Conservation (phyloP, 2,329 filamentous ascomycete species). For the Colletotrichum sp. region DNA sequence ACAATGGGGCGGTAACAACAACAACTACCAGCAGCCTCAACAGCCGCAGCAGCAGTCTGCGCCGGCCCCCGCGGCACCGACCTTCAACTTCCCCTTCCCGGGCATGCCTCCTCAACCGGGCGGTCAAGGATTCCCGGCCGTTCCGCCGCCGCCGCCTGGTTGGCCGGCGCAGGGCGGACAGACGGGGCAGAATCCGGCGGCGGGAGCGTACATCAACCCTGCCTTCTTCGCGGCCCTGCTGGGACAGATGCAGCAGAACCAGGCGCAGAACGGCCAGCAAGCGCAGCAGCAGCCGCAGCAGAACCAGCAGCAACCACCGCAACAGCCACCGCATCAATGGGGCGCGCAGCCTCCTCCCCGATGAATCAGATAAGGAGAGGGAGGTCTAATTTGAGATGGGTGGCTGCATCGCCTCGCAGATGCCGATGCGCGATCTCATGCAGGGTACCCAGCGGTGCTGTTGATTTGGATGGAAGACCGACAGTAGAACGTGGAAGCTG, state of each 20-base stretch:
- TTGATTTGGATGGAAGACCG: neutral
- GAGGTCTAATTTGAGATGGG: neutral
- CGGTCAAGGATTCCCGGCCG: slow-evolving; percentile 35
- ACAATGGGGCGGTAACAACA: slow-evolving; percentile 30
- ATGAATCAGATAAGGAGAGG: neutral
- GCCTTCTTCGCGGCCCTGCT: slow-evolving; percentile 59
- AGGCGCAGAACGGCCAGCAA: slow-evolving; percentile 26
- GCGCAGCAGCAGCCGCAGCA: slow-evolving; percentile 20
- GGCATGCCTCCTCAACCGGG: slow-evolving; percentile 43
- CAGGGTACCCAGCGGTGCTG: neutral
- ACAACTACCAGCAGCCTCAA: neutral
- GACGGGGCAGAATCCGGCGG: slow-evolving; percentile 36
- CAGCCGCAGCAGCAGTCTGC: slow-evolving; percentile 28
- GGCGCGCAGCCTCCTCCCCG: slow-evolving; percentile 14
- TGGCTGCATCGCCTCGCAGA: neutral
- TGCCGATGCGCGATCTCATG: neutral
- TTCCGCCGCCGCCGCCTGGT: slow-evolving; percentile 47
- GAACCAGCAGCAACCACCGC: slow-evolving; percentile 30
- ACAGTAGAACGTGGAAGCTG: neutral
- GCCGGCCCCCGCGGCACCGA: slow-evolving; percentile 31
- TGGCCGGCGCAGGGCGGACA: slow-evolving; percentile 38
- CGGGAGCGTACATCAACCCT: slow-evolving; percentile 60
- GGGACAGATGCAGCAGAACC: slow-evolving; percentile 45
- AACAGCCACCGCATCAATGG: slow-evolving; percentile 19
- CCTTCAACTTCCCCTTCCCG: slow-evolving; percentile 50